Base-by-base conservation (phyloP, 2,329 filamentous ascomycete species). In the Alternaria triticimaculans region DNA sequence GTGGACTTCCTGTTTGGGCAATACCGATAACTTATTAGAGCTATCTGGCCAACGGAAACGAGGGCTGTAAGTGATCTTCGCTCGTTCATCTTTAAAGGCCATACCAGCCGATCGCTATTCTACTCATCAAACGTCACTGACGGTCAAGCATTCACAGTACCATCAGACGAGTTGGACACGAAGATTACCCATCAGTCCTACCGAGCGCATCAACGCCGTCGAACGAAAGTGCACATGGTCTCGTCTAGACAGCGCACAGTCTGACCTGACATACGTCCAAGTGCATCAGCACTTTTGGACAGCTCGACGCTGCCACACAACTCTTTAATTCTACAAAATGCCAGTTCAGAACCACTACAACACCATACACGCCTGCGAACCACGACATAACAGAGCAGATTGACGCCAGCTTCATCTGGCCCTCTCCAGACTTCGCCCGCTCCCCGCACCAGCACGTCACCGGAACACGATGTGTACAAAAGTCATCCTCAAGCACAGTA, bases 401-500 rank as follows among this genome's bases (percentile, higher is more conserved):
- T 51, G 18, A 51, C 18, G 20, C 21, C 30, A 11, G 37, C 25
- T 21, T 33, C 5, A 30, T 51, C 48, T n/a, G 12, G 14, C 3
- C 14, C 21, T 21, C 48, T 30, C 48, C 25, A 5, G 3, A 21
- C 14, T 10, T 15, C 4, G 43, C 21, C 3, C n/a, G 14, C 33
- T 10, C 6, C 8, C 12, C n/a, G 14, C 43, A 23, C 7, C n/a
- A 30, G 30, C 18, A 12, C 20, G 8, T 5, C 28, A 20, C 18
- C 12, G 30, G 33, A 60, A 51, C 33, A 18, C 37, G 1, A 73
- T 73, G 71, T 73, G 71, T 63, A 73, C 69, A 45, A 68, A 65
- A 45, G 67, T 73, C 28, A 67, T 60, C 2, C 62, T 73, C 11
- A 72, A 67, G 54, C 71, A 73, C 41, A 61, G 56, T 33, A 71